These are phyloP conservation scores for Trichoderma citrinoviride DNA, from an alignment of 2,329 filamentous ascomycete species.

Conservation along the genomic window DNA sequence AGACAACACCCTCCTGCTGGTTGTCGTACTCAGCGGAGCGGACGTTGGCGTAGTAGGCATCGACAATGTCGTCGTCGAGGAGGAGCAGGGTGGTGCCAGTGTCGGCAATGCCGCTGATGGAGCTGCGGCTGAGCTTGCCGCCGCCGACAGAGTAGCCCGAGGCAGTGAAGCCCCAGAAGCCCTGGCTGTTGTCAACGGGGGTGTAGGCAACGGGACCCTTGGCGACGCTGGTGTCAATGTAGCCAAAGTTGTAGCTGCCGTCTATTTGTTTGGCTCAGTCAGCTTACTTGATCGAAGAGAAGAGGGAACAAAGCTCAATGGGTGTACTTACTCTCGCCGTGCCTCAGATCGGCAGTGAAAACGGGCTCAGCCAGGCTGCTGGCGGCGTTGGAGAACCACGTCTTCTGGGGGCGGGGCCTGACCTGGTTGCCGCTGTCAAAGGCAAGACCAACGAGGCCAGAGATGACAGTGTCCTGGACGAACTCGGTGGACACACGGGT, in stretches of 20 bases:
- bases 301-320: slow-evolving; percentile 28
- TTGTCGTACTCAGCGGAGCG: slow-evolving; percentile 36
- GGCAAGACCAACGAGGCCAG: slow-evolving; percentile 45
- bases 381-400: slow-evolving; percentile 41
- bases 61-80: slow-evolving; percentile 50
- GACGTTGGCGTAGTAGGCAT: slow-evolving; percentile 48
- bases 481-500: slow-evolving; percentile 41
- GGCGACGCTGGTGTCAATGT: slow-evolving; percentile 63
- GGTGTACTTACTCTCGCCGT: slow-evolving; percentile 34
- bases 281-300: background rate
- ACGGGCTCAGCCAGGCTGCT: slow-evolving; percentile 37
- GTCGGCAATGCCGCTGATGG: slow-evolving; percentile 52
- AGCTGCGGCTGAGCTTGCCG: slow-evolving; percentile 31
- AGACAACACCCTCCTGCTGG: slow-evolving; percentile 42
- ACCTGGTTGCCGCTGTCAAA: slow-evolving; percentile 46
- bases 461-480: slow-evolving; percentile 41
- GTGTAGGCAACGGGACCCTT: slow-evolving; percentile 61
- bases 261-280: slow-evolving; percentile 28
- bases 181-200: slow-evolving; percentile 57
- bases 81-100: slow-evolving; percentile 63
- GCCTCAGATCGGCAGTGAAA: slow-evolving; percentile 68
- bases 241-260: slow-evolving; percentile 73
- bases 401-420: slow-evolving; percentile 40
- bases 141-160: slow-evolving; percentile 27
- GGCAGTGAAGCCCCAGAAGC: slow-evolving; percentile 56